These are phyloP conservation scores for Suillus luteus DNA, from an alignment of 768 basidiomycete genomes.

Conservation along the genomic window DNA sequence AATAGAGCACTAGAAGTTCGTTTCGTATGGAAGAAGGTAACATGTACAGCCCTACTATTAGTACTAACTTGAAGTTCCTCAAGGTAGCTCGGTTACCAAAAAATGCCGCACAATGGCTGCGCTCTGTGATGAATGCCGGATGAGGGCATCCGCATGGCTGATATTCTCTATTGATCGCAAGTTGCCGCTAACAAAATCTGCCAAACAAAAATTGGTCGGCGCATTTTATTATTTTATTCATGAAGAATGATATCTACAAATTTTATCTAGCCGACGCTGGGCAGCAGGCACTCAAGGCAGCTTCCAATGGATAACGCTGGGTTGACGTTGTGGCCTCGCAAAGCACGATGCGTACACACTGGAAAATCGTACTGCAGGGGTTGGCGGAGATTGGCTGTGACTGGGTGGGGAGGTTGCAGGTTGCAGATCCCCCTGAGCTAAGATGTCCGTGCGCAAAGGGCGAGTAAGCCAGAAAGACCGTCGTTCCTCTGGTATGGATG, in stretches of 20 bases:
- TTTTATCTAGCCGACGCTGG: not conserved
- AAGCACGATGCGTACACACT: slow-evolving; percentile 9
- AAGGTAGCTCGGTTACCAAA: not conserved
- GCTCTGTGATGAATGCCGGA: not conserved
- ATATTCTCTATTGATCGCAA: not conserved
- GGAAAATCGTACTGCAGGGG: not conserved
- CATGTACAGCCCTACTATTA: not conserved
- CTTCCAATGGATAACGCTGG: slow-evolving; percentile 15
- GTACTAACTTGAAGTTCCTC: not conserved
- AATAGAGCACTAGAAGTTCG: not conserved
- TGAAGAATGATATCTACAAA: not conserved
- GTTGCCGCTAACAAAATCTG: not conserved
- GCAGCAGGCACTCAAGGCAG: not conserved
- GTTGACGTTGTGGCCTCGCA: slow-evolving; percentile 2
- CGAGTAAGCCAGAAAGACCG: slow-evolving; percentile 13
- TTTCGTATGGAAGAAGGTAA: not conserved
- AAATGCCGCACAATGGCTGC: not conserved
- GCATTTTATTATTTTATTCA: not conserved
- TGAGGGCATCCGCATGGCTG: not conserved
- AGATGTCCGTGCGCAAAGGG: not conserved
- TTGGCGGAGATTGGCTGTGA: not conserved
- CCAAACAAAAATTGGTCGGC: not conserved
- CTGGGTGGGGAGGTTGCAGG: not conserved
- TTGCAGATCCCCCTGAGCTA: not conserved
- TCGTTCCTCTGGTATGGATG: slow-evolving; percentile 2